These are phyloP conservation scores for Trichocomaceae sp. DNA, from an alignment of 2,329 filamentous ascomycete species.

Conservation along the genomic window DNA sequence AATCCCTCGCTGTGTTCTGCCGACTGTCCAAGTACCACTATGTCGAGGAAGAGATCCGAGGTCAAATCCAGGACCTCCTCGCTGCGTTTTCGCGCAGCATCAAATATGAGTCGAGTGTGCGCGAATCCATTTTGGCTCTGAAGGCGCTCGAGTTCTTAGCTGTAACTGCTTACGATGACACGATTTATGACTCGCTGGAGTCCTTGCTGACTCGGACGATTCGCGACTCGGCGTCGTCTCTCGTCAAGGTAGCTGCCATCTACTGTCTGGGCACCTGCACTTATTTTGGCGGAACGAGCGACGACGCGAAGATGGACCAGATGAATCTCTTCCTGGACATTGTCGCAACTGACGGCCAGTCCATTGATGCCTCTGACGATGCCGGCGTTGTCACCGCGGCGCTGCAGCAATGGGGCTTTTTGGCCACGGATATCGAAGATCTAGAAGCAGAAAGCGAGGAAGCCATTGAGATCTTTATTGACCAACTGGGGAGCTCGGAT, in stretches of 20 bases:
- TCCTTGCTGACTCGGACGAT: conserved; percentile 56
- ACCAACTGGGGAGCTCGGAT: conserved; percentile 73
- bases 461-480: conserved; percentile 72
- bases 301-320: conserved; percentile 61
- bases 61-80: conserved; percentile 55
- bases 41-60: conserved; percentile 56
- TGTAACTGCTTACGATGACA: conserved; percentile 59
- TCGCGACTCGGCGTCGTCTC: conserved; percentile 58
- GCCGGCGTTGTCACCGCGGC: conserved; percentile 65
- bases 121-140: conserved; percentile 63
- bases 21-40: conserved; percentile 63
- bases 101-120: conserved; percentile 60
- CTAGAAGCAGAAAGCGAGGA: conserved; percentile 63
- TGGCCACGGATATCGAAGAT: conserved; percentile 71
- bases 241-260: conserved; percentile 64
- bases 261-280: conserved; percentile 65
- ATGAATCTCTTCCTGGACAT: conserved; percentile 73
- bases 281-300: conserved; percentile 67
- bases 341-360: conserved; percentile 69
- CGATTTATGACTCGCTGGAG: conserved; percentile 58
- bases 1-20: conserved; percentile 55
- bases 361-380: conserved; percentile 64
- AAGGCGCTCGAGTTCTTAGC: conserved; percentile 66
- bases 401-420: conserved; percentile 70
- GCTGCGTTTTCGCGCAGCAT: conserved; percentile 63